Conservation (phyloP, 2,329 filamentous ascomycete genomes). For the Sporothrix brunneoviolacea region DNA sequence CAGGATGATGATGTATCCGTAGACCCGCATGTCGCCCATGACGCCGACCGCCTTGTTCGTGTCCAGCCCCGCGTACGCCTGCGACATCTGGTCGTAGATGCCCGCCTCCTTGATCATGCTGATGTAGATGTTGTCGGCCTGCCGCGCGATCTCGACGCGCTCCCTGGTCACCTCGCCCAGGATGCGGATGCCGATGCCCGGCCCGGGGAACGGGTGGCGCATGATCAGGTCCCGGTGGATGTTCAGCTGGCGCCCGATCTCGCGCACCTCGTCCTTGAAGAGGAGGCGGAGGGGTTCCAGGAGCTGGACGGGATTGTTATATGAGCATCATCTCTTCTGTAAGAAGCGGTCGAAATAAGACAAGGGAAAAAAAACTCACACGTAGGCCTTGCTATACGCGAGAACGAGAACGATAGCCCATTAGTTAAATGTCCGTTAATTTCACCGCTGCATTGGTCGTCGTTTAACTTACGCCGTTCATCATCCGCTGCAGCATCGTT, state of each 20-base stretch:
- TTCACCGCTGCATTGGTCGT: no score
- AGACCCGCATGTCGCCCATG: conserved; percentile 31
- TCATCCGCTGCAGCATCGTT: conserved; percentile 21
- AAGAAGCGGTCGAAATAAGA: background rate
- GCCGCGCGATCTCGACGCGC: conserved; percentile 69
- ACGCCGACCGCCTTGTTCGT: conserved; percentile 37
- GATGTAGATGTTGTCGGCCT: conserved; percentile 74
- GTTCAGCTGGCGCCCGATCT: conserved; percentile 59
- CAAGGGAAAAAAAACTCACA: background rate
- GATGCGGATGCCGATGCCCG: conserved; percentile 66
- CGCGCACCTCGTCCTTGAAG: conserved; percentile 71
- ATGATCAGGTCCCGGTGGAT: conserved; percentile 70
- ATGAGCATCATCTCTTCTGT: no score
- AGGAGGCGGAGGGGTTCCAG: conserved; percentile 74
- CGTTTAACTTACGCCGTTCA: conserved; percentile 26
- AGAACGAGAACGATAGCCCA: no score
- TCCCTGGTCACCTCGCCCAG: conserved; percentile 78
- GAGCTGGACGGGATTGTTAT: conserved; percentile 45
- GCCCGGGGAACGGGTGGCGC: conserved; percentile 42
- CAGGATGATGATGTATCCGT: conserved; percentile 27
- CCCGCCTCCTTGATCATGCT: conserved; percentile 65
- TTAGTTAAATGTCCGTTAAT: no score
- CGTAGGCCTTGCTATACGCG: conserved; percentile 15
- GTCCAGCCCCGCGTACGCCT: conserved; percentile 42
- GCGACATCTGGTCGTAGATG: conserved; percentile 55